Evolutionary conservation across 257 asterid genomes (phyloP), one percentile per base, ranked within the genome.

Genomic region (Solanum appendiculatum): DNA sequence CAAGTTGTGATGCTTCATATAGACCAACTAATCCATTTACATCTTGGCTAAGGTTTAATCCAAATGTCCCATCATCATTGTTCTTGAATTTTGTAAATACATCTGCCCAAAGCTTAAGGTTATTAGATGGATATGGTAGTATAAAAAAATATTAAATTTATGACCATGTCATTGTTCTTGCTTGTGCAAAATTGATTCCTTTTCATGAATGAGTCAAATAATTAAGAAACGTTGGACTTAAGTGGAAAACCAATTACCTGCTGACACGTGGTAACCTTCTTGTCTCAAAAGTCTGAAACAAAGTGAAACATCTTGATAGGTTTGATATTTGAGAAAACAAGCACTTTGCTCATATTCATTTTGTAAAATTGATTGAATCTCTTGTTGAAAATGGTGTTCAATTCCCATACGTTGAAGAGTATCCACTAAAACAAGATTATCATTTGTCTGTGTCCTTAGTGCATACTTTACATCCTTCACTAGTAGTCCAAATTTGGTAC

Each of bases 1-100:
- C 70, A 20, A 94, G 66, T 23, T 94, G 95, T 14, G 92, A 29
- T 7, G 94, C 97, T 87, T 93, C 97, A 63, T 90, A 92, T 42
- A 94, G 31, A 82, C 66, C 92, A 86, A 91, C 29, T 86, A 92
- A 48, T 34, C 91, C 92, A 60, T 70, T 73, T 0, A 86, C 56
- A 42, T 92, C 91, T 72, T 86, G 82, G 48, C 29, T 85, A 9
- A 87, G 25, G 13, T 42, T 64, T 54, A 16, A 83, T 27, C 44
- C 70, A 85, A 94, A 91, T 18, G 29, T 84, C 42, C 94, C 92
- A 63, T 92, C 77, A 27, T 86, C 66, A 21, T 86, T 86, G 58
- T 90, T 89, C 82, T 90, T 93, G 88, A 92, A 94, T 40, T 58
- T 72, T 77, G 85, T 70, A 56, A 94, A 94, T 51, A 92, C 87